Evolutionary conservation across 2,329 filamentous ascomycete genomes (phyloP).

Genomic region (Colletotrichum limetticola): DNA sequence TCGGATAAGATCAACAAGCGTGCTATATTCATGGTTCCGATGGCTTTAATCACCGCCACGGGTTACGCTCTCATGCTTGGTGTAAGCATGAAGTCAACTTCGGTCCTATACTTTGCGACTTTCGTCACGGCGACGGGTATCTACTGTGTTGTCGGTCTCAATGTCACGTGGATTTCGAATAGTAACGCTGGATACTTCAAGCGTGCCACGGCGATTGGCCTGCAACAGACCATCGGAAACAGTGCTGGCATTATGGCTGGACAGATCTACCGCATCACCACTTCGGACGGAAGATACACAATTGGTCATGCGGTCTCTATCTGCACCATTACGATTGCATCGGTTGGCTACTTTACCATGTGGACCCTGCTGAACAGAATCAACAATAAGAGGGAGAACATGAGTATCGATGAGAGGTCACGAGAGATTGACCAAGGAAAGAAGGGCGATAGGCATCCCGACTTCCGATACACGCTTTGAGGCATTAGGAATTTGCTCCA

Average conservation of each 20-base stretch:
- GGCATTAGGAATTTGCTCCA: not conserved
- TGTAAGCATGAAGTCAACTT: slow-evolving; percentile 52
- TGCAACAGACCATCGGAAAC: slow-evolving; percentile 48
- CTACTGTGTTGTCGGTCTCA: slow-evolving; percentile 48
- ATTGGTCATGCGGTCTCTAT: slow-evolving; percentile 30
- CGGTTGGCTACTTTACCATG: slow-evolving; percentile 23
- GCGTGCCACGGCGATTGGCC: slow-evolving; percentile 57
- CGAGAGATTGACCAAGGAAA: slow-evolving; percentile 26
- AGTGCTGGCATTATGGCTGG: slow-evolving; percentile 55
- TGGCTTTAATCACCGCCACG: slow-evolving; percentile 60
- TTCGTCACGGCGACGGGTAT: slow-evolving; percentile 16
- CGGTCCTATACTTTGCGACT: slow-evolving; percentile 24
- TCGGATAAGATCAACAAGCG: slow-evolving; percentile 54
- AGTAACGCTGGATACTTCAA: slow-evolving; percentile 58
- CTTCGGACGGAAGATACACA: slow-evolving; percentile 23
- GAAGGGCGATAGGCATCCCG: slow-evolving; percentile 30
- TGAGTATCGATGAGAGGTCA: slow-evolving; percentile 28
- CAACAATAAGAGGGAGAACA: slow-evolving; percentile 21
- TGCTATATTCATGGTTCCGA: slow-evolving; percentile 53
- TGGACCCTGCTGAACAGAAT: slow-evolving; percentile 16
- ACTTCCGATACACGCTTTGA: slow-evolving; percentile 30
- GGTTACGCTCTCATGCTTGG: slow-evolving; percentile 61
- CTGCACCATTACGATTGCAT: slow-evolving; percentile 26
- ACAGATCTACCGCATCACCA: slow-evolving; percentile 44
- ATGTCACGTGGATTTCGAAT: slow-evolving; percentile 57